These are phyloP conservation scores for Podila epigama DNA, from an alignment of 192 early-diverging fungal genomes.

Conservation along the genomic window DNA sequence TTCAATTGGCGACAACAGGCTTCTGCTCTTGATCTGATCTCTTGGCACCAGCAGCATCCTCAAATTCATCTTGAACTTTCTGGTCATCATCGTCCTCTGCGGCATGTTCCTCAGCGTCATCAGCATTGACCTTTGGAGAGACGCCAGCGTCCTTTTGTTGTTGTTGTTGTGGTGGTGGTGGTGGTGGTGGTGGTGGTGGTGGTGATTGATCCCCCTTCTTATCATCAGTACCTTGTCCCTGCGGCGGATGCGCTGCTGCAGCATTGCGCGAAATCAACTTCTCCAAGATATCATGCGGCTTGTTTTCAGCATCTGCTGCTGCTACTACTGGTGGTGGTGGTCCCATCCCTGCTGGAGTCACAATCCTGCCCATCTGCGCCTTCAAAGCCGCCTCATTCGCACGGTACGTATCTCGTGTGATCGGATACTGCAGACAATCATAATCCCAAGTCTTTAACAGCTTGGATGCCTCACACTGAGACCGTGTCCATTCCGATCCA, in stretches of 20 bases:
- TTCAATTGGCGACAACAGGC: no score
- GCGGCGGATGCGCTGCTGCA: background rate
- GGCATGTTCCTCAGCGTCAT: background rate
- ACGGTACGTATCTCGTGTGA: slow-evolving; percentile 19
- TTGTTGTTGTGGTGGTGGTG: background rate
- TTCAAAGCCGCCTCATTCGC: background rate
- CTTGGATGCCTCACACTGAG: slow-evolving; percentile 80
- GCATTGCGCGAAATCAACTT: slow-evolving; percentile 14
- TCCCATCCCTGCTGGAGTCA: slow-evolving; percentile 3
- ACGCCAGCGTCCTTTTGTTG: background rate
- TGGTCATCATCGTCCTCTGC: slow-evolving; percentile 2
- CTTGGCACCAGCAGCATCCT: background rate
- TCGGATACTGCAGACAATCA: slow-evolving; percentile 62
- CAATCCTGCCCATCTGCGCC: slow-evolving; percentile 4
- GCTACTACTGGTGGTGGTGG: background rate
- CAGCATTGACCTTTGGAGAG: background rate
- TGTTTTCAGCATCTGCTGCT: background rate
- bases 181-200: background rate
- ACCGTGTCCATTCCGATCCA: slow-evolving; percentile 77
- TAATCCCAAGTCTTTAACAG: slow-evolving; percentile 88
- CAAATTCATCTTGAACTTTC: background rate
- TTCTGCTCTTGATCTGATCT: background rate
- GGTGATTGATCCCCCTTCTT: background rate
- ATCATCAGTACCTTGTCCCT: background rate
- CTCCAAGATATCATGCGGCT: slow-evolving; percentile 47